Percentiles rank a stretch among this genome's conserved stretches.
These are phyloP conservation scores for Talaromyces wortmannii DNA, from an alignment of 495 filamentous ascomycete species.

Conservation along the genomic window DNA sequence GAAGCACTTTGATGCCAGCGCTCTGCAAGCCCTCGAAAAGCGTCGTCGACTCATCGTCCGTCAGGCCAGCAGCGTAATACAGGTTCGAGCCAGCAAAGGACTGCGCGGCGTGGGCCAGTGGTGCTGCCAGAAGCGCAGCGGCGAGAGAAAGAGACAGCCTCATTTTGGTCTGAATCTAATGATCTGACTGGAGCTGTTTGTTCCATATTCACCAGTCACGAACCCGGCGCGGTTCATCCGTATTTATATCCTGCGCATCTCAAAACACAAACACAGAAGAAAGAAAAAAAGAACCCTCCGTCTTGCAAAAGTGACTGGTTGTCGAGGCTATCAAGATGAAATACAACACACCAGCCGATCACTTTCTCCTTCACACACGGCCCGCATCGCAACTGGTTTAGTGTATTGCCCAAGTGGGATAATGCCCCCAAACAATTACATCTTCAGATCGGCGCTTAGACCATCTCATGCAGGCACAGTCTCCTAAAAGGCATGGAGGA, in stretches of 20 bases:
- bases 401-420: not conserved
- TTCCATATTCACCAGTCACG: too few species aligned
- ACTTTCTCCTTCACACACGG: not conserved
- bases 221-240: too few species aligned
- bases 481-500: too few species aligned
- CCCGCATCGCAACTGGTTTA: not conserved
- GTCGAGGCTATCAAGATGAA: too few species aligned
- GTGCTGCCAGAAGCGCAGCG: not conserved
- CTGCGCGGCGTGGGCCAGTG: slow-evolving; percentile 1
- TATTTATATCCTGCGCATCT: too few species aligned
- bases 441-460: not conserved
- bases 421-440: not conserved
- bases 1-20: slow-evolving; percentile 3
- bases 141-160: not conserved
- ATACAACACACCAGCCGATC: too few species aligned
- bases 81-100: slow-evolving; percentile 10
- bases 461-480: not conserved
- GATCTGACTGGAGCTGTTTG: too few species aligned
- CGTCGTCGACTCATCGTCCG: slow-evolving; percentile 2
- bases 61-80: slow-evolving; percentile 10
- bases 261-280: too few species aligned
- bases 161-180: too few species aligned
- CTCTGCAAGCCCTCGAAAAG: slow-evolving; percentile 6
- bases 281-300: too few species aligned
- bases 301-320: too few species aligned